phyloP scores from a whole-genome alignment of 495 filamentous ascomycete genomes.

The Halenospora varia region DNA sequence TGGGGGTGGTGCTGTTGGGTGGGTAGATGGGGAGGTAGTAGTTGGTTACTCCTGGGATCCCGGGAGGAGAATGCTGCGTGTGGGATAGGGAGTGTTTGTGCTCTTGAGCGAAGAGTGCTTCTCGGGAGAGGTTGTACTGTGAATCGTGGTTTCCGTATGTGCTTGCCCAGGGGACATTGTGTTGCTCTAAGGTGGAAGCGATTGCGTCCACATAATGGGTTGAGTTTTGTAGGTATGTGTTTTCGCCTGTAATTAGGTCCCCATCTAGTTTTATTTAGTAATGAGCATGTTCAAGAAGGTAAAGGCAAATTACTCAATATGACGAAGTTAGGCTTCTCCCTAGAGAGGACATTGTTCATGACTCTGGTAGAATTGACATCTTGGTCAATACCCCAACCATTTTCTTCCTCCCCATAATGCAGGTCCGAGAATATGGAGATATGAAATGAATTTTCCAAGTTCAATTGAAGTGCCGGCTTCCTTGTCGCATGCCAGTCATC shows the following conservation, averaged over 20 bases:
- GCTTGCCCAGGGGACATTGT: constrained; percentile 56
- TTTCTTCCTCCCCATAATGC: constrained; percentile 63
- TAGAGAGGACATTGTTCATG: constrained; percentile 55
- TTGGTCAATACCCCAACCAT: constrained; percentile 54
- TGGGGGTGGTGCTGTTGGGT: constrained; percentile 29
- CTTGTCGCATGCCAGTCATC: background rate
- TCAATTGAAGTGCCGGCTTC: background rate
- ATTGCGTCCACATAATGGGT: constrained; percentile 58
- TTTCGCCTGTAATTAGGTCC: constrained; percentile 70
- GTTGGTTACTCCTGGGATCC: constrained; percentile 60
- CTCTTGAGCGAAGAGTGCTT: constrained; percentile 52
- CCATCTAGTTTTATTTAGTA: too few species aligned
- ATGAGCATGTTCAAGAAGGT: too few species aligned
- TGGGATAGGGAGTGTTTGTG: constrained; percentile 46
- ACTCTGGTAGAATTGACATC: constrained; percentile 57
- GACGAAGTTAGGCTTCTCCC: constrained; percentile 54
- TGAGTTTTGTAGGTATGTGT: constrained; percentile 53
- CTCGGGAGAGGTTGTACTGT: constrained; percentile 53
- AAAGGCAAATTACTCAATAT: constrained; percentile 46
- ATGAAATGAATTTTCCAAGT: constrained; percentile 12
- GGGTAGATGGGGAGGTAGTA: constrained; percentile 58
- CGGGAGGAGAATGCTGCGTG: constrained; percentile 43
- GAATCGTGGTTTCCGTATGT: constrained; percentile 76
- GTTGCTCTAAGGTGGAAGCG: constrained; percentile 50
- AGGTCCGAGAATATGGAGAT: constrained; percentile 63